phyloP scores from a whole-genome alignment of 2,329 filamentous ascomycete species.

The Calonectria montana region DNA sequence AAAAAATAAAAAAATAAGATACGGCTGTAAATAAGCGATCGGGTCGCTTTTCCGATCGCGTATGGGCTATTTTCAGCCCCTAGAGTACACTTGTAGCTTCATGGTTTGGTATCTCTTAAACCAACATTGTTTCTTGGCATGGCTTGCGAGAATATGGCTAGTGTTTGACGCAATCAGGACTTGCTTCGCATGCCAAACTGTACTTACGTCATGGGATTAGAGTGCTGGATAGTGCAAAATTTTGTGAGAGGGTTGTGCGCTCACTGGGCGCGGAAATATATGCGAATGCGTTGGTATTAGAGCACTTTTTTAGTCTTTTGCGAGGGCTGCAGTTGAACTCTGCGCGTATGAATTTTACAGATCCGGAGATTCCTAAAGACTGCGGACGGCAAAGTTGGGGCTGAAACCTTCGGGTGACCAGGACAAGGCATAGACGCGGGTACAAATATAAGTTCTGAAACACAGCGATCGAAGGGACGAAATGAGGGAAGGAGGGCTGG shows the following conservation, averaged over 20 bases:
- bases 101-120: not conserved
- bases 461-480: slow-evolving; percentile 8
- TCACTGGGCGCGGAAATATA: not conserved
- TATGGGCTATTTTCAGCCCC: not conserved
- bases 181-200: not conserved
- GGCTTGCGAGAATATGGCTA: not conserved
- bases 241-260: not conserved
- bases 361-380: not conserved
- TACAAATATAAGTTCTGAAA: slow-evolving; percentile 9
- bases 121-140: not conserved
- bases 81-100: not conserved
- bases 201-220: not conserved
- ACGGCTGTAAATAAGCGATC: not conserved
- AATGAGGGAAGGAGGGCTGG: slow-evolving; percentile 8
- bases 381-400: not conserved
- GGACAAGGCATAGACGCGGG: not conserved
- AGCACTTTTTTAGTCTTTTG: not conserved
- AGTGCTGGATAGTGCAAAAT: not conserved
- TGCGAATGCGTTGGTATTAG: not conserved
- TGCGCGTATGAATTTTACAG: not conserved
- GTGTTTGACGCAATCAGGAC: not conserved
- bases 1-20: not conserved
- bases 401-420: not conserved
- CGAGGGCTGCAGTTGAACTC: not conserved
- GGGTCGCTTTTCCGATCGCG: not conserved